Evolutionary conservation across 2,329 filamentous ascomycete species (phyloP), one percentile per base, ranked within the genome.

Genomic region (Colletotrichum acutatum): DNA sequence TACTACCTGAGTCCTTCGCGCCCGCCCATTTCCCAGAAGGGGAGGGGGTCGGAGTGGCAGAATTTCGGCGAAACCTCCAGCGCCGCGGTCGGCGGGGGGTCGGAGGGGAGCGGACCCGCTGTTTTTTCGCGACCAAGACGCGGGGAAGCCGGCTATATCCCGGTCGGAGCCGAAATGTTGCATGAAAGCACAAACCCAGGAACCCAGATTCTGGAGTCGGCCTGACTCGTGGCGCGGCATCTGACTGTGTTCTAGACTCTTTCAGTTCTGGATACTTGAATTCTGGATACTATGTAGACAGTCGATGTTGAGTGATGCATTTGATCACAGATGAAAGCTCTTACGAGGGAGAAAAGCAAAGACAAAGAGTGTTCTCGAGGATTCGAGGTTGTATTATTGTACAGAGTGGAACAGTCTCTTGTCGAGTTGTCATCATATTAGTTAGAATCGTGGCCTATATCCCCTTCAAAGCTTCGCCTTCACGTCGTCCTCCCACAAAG

Each of bases 61-160:
- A 73, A 70, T 42, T 46, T 73, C 71, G 71, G 71, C 60, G 61
- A 73, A 73, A 73, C 71, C 66, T 66, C 37, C 37, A 42, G 60
- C 60, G 56, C 71, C 61, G 60, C 59, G n/a, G 53, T 49, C 56
- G 66, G 37, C 37, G 69, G 70, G 54, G 16, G 7, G 30, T 54
- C 66, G 70, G 60, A 64, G 12, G 9, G 16, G 19, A 49, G 14
- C 42, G n/a, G 65, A 7, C 37, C 66, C 59, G 11, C 42, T 52
- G 7, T 32, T 64, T 19, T 34, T 34, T 26, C 42, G 30, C 28
- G 19, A 49, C 42, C 42, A 64, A 34, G 52, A 72, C 60, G 70
- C 66, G 70, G 70, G 66, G 66, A 65, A 71, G 66, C 70, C 56
- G 70, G 60, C 70, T 65, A 61, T 8, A 68, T 54, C 70, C 70